These are phyloP conservation scores for Tirmania nivea DNA, from an alignment of 495 filamentous ascomycete species.

Conservation along the genomic window DNA sequence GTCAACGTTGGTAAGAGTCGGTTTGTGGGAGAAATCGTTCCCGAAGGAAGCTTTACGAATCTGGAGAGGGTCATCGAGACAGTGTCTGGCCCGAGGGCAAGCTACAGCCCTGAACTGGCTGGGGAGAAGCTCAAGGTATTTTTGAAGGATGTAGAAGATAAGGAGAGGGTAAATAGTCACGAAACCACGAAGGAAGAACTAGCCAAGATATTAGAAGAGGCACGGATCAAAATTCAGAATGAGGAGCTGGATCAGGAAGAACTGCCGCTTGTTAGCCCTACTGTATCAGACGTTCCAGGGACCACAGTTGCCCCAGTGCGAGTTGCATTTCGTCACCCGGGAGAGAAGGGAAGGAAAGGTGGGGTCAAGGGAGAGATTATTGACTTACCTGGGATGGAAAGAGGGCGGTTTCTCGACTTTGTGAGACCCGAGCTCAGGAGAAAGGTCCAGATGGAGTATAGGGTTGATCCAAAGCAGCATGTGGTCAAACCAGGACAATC, in stretches of 20 bases:
- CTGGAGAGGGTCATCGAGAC: slow-evolving; percentile 4
- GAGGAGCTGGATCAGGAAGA: background rate
- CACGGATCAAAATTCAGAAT: background rate
- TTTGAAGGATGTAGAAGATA: background rate
- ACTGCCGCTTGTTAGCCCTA: slow-evolving; percentile 28
- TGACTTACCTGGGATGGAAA: slow-evolving; percentile 69
- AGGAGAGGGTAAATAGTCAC: background rate
- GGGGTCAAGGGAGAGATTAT: slow-evolving; percentile 68
- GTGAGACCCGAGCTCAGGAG: slow-evolving; percentile 40
- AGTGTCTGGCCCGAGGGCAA: background rate
- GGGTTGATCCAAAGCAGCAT: slow-evolving; percentile 42
- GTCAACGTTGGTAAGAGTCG: slow-evolving; percentile 93
- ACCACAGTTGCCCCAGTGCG: slow-evolving; percentile 90
- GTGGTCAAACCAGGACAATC: slow-evolving; percentile 59
- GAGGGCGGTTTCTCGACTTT: slow-evolving; percentile 44
- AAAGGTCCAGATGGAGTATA: slow-evolving; percentile 53
- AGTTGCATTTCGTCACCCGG: slow-evolving; percentile 36
- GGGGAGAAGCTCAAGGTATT: background rate
- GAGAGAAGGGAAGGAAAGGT: slow-evolving; percentile 1
- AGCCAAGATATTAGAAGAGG: background rate
- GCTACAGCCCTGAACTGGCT: background rate
- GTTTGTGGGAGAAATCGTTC: slow-evolving; percentile 37
- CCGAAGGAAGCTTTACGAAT: slow-evolving; percentile 2
- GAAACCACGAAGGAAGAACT: background rate
- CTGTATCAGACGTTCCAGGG: slow-evolving; percentile 68